A percentile compares a stretch with the other conserved stretches of the same genome.
phyloP scores from a whole-genome alignment of 2,329 filamentous ascomycete species.

The Claviceps humidiphila region DNA sequence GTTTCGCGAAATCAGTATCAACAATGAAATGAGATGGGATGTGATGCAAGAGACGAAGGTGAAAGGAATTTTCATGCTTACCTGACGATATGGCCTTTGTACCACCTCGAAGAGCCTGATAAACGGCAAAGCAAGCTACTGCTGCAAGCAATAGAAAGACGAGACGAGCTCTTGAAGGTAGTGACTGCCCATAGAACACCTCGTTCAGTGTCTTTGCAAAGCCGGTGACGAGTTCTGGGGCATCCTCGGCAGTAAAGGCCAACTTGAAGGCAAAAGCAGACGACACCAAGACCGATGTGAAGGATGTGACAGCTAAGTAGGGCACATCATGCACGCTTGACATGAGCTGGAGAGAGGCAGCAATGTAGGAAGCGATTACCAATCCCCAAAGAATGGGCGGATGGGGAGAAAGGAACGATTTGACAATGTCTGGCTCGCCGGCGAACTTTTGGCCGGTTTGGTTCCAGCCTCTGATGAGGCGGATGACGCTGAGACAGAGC shows the following conservation, averaged over 20 bases:
- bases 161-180: conserved; percentile 35
- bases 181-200: conserved; percentile 27
- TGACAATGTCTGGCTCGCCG: conserved; percentile 78
- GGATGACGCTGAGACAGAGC: conserved; percentile 45
- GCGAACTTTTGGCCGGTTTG: conserved; percentile 95
- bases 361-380: conserved; percentile 54
- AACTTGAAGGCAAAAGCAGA: conserved; percentile 74
- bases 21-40: background rate
- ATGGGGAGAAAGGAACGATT: conserved; percentile 50
- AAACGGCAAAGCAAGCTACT: conserved; percentile 24
- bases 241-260: conserved; percentile 74
- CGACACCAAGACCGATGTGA: conserved; percentile 29
- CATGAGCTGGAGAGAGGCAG: conserved; percentile 36
- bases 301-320: conserved; percentile 24
- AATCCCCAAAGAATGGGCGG: conserved; percentile 61
- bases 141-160: conserved; percentile 35
- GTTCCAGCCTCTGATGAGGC: conserved; percentile 73
- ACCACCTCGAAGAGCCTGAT: conserved; percentile 21
- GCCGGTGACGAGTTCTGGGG: conserved; percentile 61
- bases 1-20: background rate
- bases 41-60: background rate
- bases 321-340: conserved; percentile 29
- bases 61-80: conserved; percentile 6
- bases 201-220: conserved; percentile 27
- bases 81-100: conserved; percentile 16